Conservation (phyloP, 163 green algal genomes). For the Coccomyxa subellipsoidea region DNA sequence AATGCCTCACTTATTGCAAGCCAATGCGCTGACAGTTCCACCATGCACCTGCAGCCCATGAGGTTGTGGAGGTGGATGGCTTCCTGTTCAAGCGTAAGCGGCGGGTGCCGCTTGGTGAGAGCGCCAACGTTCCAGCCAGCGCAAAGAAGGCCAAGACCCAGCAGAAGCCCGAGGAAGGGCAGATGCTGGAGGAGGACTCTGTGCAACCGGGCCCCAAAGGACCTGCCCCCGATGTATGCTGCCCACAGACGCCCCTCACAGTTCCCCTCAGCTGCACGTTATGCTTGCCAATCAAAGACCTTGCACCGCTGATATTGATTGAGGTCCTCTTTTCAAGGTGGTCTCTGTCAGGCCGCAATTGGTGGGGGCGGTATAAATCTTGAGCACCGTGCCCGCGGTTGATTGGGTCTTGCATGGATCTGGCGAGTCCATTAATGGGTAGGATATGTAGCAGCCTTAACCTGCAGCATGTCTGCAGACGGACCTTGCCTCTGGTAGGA, state of each 20-base stretch:
- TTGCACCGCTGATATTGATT: too few species aligned
- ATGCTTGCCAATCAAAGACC: too few species aligned
- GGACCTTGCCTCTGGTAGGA: too few species aligned
- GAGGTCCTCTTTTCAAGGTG: too few species aligned
- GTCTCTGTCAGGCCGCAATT: too few species aligned
- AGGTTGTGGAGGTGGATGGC: slow-evolving; percentile 37
- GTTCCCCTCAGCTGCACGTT: not conserved
- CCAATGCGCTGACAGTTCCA: not conserved
- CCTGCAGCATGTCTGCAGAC: too few species aligned
- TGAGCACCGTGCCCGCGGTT: too few species aligned
- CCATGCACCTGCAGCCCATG: slow-evolving; percentile 21
- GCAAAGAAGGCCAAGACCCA: not conserved
- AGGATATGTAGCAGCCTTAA: too few species aligned
- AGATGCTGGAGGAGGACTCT: not conserved
- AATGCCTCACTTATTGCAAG: not conserved
- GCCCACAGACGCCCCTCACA: not conserved
- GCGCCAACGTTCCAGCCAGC: not conserved
- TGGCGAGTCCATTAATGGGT: too few species aligned
- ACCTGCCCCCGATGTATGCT: not conserved
- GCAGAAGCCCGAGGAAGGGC: not conserved
- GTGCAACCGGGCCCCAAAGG: not conserved
- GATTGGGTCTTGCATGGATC: too few species aligned
- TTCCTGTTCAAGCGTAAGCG: slow-evolving; percentile 32
- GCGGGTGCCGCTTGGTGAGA: not conserved
- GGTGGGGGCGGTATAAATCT: too few species aligned